Evolutionary conservation across 2,329 filamentous ascomycete species (phyloP).

Genomic region (Aspergillus neotritici): DNA sequence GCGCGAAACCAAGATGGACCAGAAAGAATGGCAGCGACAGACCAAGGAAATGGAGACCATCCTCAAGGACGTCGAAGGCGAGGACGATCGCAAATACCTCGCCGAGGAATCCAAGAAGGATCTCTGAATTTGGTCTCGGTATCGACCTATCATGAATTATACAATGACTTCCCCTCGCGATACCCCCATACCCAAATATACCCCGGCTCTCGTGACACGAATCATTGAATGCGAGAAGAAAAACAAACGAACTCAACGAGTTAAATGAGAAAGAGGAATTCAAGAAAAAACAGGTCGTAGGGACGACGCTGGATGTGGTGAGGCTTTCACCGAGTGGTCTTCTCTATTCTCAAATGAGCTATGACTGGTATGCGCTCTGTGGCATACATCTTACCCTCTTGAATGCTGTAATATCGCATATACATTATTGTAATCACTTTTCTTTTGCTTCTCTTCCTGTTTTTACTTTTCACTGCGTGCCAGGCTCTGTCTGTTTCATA

Average conservation of each 20-base stretch:
- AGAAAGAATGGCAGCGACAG: constrained; percentile 74
- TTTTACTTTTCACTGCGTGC: background rate
- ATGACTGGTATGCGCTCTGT: constrained; percentile 1
- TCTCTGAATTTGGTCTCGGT: constrained; percentile 19
- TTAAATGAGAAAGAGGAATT: background rate
- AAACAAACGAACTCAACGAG: background rate
- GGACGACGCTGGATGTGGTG: too few species aligned
- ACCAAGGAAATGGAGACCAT: constrained; percentile 68
- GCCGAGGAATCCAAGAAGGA: constrained; percentile 34
- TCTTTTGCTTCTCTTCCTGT: background rate
- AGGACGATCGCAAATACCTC: constrained; percentile 43
- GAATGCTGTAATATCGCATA: background rate
- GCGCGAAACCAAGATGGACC: constrained; percentile 77
- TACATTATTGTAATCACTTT: constrained; percentile 4
- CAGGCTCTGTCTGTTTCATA: too few species aligned
- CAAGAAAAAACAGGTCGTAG: background rate
- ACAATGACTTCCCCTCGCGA: too few species aligned
- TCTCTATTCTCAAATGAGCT: background rate
- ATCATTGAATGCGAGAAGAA: background rate
- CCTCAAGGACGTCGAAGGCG: constrained; percentile 65
- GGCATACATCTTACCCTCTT: background rate
- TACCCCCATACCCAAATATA: too few species aligned
- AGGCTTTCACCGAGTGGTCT: too few species aligned
- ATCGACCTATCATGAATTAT: too few species aligned
- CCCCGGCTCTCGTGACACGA: too few species aligned